phyloP scores from a whole-genome alignment of 768 basidiomycete species.

The Collybia sp. region DNA sequence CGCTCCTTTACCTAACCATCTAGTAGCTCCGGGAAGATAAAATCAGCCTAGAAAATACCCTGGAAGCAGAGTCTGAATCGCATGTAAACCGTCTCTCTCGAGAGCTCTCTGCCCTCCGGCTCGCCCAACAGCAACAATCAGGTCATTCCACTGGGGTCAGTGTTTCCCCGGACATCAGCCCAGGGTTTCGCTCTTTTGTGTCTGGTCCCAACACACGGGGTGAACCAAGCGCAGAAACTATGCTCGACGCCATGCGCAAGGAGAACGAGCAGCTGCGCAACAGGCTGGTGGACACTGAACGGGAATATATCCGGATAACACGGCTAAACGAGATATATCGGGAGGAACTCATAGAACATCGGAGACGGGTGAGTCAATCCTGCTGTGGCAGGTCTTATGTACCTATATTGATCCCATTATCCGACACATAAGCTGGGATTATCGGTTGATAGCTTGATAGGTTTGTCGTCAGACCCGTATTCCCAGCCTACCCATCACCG shows the following conservation, averaged over 20 bases:
- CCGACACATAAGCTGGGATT: conserved; percentile 52
- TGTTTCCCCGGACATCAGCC: conserved; percentile 27
- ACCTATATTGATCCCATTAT: conserved; percentile 6
- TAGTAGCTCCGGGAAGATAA: conserved; percentile 78
- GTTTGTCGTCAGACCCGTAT: conserved; percentile 64
- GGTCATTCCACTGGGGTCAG: conserved; percentile 18
- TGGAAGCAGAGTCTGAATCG: conserved; percentile 83
- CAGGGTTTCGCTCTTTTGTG: conserved; percentile 24
- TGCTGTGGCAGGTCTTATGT: neutral
- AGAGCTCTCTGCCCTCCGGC: conserved; percentile 61
- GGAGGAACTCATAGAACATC: conserved; percentile 77
- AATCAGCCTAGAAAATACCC: conserved; percentile 72
- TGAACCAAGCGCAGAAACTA: conserved; percentile 46
- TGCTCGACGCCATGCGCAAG: conserved; percentile 70
- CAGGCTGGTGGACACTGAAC: conserved; percentile 67
- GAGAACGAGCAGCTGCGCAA: conserved; percentile 76
- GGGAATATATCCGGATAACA: conserved; percentile 70
- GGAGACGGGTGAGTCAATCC: conserved; percentile 57
- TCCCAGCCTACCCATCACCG: conserved; percentile 70
- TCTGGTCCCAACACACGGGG: conserved; percentile 10
- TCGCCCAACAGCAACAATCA: conserved; percentile 46
- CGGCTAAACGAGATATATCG: conserved; percentile 80
- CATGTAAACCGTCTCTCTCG: conserved; percentile 76
- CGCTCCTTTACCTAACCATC: no score
- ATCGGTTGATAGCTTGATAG: conserved; percentile 75